Conservation (phyloP, 139 green algal species). For the Micractinium conductrix region DNA sequence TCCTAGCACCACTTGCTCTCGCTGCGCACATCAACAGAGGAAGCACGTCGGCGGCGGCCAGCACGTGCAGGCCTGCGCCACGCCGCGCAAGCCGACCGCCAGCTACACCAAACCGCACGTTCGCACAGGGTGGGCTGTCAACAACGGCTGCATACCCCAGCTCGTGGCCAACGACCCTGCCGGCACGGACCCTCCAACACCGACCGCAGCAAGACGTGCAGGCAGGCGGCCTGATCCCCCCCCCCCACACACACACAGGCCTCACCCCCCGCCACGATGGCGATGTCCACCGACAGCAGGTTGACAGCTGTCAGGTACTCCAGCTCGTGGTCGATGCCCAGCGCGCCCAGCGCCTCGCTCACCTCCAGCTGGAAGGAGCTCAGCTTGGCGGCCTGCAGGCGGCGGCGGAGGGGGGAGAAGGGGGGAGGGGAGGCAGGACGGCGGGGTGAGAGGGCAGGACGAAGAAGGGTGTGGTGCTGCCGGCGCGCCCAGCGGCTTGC, state of each 20-base stretch:
- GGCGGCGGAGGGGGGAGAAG: not conserved
- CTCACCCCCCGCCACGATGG: conserved; percentile 28
- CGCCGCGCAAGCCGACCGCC: too few relatives aligned
- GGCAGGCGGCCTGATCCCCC: not conserved
- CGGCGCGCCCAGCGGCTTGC: too few relatives aligned
- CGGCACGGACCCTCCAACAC: not conserved
- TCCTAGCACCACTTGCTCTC: not conserved
- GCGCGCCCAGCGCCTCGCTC: conserved; percentile 33
- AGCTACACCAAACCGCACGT: too few relatives aligned
- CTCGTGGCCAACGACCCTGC: not conserved
- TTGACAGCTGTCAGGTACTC: conserved; percentile 52
- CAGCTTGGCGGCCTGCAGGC: conserved; percentile 31
- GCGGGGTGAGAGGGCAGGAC: too few relatives aligned
- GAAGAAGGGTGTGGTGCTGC: too few relatives aligned
- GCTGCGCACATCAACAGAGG: not conserved
- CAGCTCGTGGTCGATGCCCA: conserved; percentile 53
- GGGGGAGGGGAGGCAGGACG: not conserved
- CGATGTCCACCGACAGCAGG: conserved; percentile 62
- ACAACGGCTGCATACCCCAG: too few relatives aligned
- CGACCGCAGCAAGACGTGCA: too few relatives aligned
- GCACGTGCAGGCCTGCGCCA: too few relatives aligned
- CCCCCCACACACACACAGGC: not conserved
- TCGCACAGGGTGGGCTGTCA: too few relatives aligned
- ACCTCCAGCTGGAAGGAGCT: conserved; percentile 59
- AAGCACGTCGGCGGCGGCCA: not conserved